Evolutionary conservation across 352 stramenopile genomes (phyloP).

Genomic region (Pythium phragmitis): DNA sequence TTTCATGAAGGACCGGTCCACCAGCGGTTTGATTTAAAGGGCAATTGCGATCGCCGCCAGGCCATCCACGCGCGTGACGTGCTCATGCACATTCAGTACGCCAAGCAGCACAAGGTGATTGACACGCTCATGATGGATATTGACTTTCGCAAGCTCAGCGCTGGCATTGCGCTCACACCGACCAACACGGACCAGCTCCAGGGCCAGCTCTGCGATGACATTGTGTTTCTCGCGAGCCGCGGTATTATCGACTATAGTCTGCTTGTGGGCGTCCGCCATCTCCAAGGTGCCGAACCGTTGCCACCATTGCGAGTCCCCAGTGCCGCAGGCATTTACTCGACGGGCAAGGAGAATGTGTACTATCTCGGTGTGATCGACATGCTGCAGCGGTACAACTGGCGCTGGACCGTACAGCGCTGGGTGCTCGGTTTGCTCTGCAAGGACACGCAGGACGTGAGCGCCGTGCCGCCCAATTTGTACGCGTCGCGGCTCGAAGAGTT

Average conservation of each 20-base stretch:
- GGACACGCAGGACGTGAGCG: conserved; percentile 79
- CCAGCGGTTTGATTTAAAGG: conserved; percentile 82
- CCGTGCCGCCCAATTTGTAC: conserved; percentile 70
- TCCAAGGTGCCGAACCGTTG: conserved; percentile 31
- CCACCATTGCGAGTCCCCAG: conserved; percentile 24
- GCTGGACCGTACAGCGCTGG: conserved; percentile 81
- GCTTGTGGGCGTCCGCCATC: conserved; percentile 64
- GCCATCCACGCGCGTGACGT: conserved; percentile 63
- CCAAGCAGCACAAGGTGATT: conserved; percentile 59
- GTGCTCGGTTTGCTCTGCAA: conserved; percentile 78
- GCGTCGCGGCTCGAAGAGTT: conserved; percentile 70
- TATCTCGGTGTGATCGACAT: conserved; percentile 83
- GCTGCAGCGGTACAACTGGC: conserved; percentile 85
- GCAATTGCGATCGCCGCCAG: conserved; percentile 73
- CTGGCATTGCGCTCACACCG: conserved; percentile 55
- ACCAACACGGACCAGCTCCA: conserved; percentile 42
- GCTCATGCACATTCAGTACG: conserved; percentile 60
- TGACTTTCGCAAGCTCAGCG: conserved; percentile 78
- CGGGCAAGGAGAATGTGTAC: conserved; percentile 61
- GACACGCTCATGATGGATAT: conserved; percentile 85
- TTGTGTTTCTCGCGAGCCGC: conserved; percentile 78
- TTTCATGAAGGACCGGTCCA: conserved; percentile 80
- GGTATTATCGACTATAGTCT: conserved; percentile 89
- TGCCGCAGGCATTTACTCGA: conserved; percentile 44
- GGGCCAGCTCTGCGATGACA: conserved; percentile 74